Base-by-base conservation (phyloP, 129 eudicot species). In the Flaveria sonorensis region DNA sequence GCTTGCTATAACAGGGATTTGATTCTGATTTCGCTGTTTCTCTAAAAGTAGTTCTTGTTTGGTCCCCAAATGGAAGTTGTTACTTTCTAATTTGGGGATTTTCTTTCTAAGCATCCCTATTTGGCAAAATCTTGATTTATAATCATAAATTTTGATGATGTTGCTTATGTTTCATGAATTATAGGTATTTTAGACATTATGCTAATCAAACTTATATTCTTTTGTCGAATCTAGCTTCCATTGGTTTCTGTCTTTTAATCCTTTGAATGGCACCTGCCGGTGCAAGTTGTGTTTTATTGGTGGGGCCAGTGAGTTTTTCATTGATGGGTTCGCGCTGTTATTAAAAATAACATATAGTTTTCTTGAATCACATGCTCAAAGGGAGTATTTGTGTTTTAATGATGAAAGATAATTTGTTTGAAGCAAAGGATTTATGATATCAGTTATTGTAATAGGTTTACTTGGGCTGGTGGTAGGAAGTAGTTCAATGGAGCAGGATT, bases 401-500 rank as follows among this genome's bases (percentile, higher is more conserved):
- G 53, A 14, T 72, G 45, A 68, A 21, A 21, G 20, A 28, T 62
- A 62, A 62, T 14, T 62, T 21, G 68, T 62, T 28, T 15, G 3
- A 62, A 43, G 55, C 40, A 70, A 28, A 20, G 7, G 26, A 62
- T 69, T 14, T 46, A 23, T 64, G 0, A 18, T 36, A 79, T 65
- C 40, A 14, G 47, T 74, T 73, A 53, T 73, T 80, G 53, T 66
- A 68, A 81, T 81, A 53, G 80, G 53, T 80, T 64, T 55, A 55
- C 40, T 73, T 65, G 70, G 62, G 51, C 48, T 83, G 65, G 24
- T 72, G 68, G 45, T 66, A 56, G 76, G 36, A 75, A 81, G 55
- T 71, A 72, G 60, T 59, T 69, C 19, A 78, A 86, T 86, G 90
- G 85, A 84, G 70, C 70, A 86, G 68, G 68, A 69, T 57, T 64